Evolutionary conservation across 306 rosid species (phyloP).

Genomic region (Pyrus pyrifolia): DNA sequence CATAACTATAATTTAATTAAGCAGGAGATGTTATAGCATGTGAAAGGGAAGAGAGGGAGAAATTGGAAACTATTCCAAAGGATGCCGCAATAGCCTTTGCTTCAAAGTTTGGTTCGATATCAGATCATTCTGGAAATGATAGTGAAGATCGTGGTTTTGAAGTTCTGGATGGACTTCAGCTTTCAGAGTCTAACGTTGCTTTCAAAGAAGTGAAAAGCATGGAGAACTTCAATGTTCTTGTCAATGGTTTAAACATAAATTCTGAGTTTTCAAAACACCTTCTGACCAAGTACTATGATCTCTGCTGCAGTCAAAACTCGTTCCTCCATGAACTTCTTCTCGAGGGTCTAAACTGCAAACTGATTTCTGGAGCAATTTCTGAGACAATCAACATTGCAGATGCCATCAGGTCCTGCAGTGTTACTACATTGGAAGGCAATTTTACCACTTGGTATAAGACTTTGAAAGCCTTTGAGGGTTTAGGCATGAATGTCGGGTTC

Average conservation of each 20-base stretch:
- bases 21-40: constrained; percentile 4
- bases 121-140: constrained; percentile 21
- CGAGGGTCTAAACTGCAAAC: constrained; percentile 36
- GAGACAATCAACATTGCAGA: constrained; percentile 47
- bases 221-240: constrained; percentile 29
- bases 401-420: constrained; percentile 45
- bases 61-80: constrained; percentile 2
- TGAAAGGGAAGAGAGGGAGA: constrained; percentile 5
- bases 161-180: constrained; percentile 13
- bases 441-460: constrained; percentile 38
- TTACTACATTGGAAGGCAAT: constrained; percentile 16
- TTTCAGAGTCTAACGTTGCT: constrained; percentile 16
- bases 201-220: constrained; percentile 33
- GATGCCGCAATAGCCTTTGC: background rate
- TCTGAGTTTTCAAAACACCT: constrained; percentile 28
- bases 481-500: constrained; percentile 52
- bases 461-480: constrained; percentile 30
- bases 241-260: constrained; percentile 36
- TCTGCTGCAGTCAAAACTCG: constrained; percentile 42
- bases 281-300: constrained; percentile 36
- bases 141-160: constrained; percentile 15
- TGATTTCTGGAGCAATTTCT: constrained; percentile 39
- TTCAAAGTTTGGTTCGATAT: background rate
- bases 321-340: constrained; percentile 40
- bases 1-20: background rate